Base-by-base conservation (phyloP, 495 filamentous ascomycete genomes). In the Xylaria castorea region DNA sequence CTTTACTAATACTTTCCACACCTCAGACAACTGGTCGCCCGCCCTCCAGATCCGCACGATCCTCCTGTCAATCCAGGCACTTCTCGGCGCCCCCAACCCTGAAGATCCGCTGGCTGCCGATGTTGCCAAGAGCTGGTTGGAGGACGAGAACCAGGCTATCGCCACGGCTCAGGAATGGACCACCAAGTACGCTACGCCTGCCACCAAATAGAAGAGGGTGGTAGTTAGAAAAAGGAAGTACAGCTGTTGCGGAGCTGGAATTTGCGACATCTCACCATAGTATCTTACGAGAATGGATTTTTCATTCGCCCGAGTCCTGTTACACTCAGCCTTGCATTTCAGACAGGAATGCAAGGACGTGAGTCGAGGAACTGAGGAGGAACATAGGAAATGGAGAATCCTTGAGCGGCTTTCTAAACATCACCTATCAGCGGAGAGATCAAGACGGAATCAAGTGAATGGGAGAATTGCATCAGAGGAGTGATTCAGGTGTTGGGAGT, bases 31-130 rank as follows among this genome's bases (percentile, higher is more conserved):
- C 87, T 99, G 96, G 96, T 98, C 96, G 27, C 96, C 96, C 9
- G 96, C 96, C 34, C 89, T 99, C 5, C 96, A 99, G 80, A 99
- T 99, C 80, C 92, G 96, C 42, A 99, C 96, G 0, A 98, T 99
- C 73, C 88, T 99, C 3, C 90, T 99, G 42, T 97, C 94, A 25
- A 99, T 99, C 79, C 96, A 99, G 83, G 96, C 96, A 20, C 86
- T 99, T 46, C 89, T 99, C 20, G 96, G 96, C 38, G 97, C 96
- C 9, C 96, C 96, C 16, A 99, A 99, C 81, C 96, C 96, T 1
- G 97, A 99, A 75, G 96, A 99, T 79, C 96, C 96, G 16, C 87
- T 99, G 51, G 96, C 96, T 38, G 96, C 97, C 76, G 96, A 98
- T 75, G 96, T 99, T 36, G 96, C 96, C n/a, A 94, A 98, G 83